Evolutionary conservation across 177 flowering plant species (phyloP).

Genomic region (Telopea speciosissima): DNA sequence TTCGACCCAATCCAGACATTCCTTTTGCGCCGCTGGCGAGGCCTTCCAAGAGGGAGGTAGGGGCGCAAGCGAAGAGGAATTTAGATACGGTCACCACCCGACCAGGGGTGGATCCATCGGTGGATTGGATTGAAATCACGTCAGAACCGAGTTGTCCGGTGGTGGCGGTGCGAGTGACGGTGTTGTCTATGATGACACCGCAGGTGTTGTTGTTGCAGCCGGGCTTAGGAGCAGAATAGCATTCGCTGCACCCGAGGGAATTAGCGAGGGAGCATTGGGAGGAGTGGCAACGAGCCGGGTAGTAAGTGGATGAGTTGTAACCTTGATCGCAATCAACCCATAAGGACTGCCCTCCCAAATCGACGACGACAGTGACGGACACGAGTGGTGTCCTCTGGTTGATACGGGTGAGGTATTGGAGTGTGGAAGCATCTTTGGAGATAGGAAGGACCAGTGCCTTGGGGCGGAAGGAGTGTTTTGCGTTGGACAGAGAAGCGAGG

Average conservation of each 20-base stretch:
- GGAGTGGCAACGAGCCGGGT: constrained; percentile 22
- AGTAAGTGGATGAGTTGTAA: constrained; percentile 24
- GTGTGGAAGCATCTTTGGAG: constrained; percentile 35
- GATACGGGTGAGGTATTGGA: constrained; percentile 33
- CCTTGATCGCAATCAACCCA: constrained; percentile 32
- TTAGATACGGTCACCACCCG: constrained; percentile 6
- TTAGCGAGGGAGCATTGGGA: constrained; percentile 24
- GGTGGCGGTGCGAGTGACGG: constrained; percentile 14
- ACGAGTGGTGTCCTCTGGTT: constrained; percentile 36
- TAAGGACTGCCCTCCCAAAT: constrained; percentile 25
- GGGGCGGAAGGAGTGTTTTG: constrained; percentile 25
- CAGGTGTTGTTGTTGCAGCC: constrained; percentile 33
- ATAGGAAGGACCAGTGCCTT: constrained; percentile 34
- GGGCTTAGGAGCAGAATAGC: constrained; percentile 15
- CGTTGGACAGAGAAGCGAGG: constrained; percentile 10
- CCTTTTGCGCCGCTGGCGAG: constrained; percentile 43
- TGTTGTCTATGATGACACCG: constrained; percentile 20
- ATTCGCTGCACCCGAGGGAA: constrained; percentile 11
- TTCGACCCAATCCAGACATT: constrained; percentile 56
- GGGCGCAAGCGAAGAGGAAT: constrained; percentile 27
- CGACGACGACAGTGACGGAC: constrained; percentile 17
- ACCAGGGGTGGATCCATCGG: constrained; percentile 24
- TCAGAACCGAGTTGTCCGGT: constrained; percentile 24
- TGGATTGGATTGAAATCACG: constrained; percentile 22
- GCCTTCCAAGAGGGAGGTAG: constrained; percentile 27